Evolutionary conservation across 202 grass and related monocot species (phyloP).

Genomic region (Schoenoplectus triqueter): DNA sequence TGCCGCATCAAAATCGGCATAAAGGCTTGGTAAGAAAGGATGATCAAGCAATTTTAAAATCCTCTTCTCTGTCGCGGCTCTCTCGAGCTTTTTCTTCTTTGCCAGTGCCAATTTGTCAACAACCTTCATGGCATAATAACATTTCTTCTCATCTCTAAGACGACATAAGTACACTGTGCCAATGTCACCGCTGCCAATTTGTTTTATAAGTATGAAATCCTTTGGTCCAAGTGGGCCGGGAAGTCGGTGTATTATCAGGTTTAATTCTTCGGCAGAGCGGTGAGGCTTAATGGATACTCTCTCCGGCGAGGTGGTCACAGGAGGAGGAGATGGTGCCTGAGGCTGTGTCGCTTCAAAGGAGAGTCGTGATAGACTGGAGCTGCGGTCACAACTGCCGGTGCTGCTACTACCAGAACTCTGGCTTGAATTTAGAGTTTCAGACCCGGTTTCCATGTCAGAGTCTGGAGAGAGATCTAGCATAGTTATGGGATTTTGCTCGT

Average conservation of each 20-base stretch:
- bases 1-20: conserved; percentile 78
- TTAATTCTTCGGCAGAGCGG: conserved; percentile 48
- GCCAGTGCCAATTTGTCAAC: conserved; percentile 74
- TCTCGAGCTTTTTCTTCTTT: conserved; percentile 80
- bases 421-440: conserved; percentile 59
- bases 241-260: conserved; percentile 31
- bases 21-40: conserved; percentile 90
- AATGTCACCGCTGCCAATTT: conserved; percentile 83
- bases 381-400: conserved; percentile 52
- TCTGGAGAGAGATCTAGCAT: conserved; percentile 27
- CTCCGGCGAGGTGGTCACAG: background rate
- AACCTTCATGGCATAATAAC: conserved; percentile 94
- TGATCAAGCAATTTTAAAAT: conserved; percentile 80
- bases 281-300: conserved; percentile 42
- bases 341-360: conserved; percentile 45
- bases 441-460: conserved; percentile 58
- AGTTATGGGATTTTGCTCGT: background rate
- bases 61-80: conserved; percentile 76
- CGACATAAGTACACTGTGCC: conserved; percentile 91
- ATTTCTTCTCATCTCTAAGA: conserved; percentile 46
- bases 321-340: background rate
- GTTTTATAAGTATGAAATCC: conserved; percentile 83
- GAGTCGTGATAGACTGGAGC: conserved; percentile 56
- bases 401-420: conserved; percentile 54
- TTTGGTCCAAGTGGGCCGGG: conserved; percentile 49